Evolutionary conservation across 345 rosid species (phyloP), one percentile per base, ranked within the genome.

Genomic region (Kernera saxatilis): DNA sequence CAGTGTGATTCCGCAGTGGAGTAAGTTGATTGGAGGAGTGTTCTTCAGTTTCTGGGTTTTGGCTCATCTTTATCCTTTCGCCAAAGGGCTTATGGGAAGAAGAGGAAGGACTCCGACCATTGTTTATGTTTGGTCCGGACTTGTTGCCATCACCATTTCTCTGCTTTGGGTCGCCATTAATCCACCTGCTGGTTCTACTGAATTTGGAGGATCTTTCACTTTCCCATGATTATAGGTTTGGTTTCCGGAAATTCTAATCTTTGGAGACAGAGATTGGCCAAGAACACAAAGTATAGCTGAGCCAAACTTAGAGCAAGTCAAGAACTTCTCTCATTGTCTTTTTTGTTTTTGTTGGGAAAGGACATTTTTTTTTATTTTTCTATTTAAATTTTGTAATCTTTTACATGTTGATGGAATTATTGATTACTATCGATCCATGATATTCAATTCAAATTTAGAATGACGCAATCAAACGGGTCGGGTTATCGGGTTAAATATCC

Each of bases 1-100:
- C 81, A 93, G 98, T 26, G 77, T 61, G 15, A 79, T 89, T 30
- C 98, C 98, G 0, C 90, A 93, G 40, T 93, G 98, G 98, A 93
- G 97, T 76, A 79, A 82, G 26, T 75, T 93, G 46, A 57, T 93
- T 37, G 98, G 98, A 27, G 98, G 98, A 56, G 93, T 93, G 56
- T 93, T 93, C 86, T 93, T 93, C 82, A 93, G 98, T 67, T 91
- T 93, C 78, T 93, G 98, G 98, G 98, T 91, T 0, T 77, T 93
- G 85, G 96, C 96, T 75, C 98, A 93, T 83, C 88, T 93, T 43
- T 93, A 93, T 51, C 98, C 98, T 3, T 93, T 93, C 1, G 97
- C 97, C 0, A 93, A 93, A 81, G 98, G 98, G 10, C 86, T 93
- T 1, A 93, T 91, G 98, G 98, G 98, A 77, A 86, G 98, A 80